A percentile compares a stretch with the other conserved stretches of the same genome.
phyloP scores from a whole-genome alignment of 2,329 filamentous ascomycete genomes.

The Beauveria australis region DNA sequence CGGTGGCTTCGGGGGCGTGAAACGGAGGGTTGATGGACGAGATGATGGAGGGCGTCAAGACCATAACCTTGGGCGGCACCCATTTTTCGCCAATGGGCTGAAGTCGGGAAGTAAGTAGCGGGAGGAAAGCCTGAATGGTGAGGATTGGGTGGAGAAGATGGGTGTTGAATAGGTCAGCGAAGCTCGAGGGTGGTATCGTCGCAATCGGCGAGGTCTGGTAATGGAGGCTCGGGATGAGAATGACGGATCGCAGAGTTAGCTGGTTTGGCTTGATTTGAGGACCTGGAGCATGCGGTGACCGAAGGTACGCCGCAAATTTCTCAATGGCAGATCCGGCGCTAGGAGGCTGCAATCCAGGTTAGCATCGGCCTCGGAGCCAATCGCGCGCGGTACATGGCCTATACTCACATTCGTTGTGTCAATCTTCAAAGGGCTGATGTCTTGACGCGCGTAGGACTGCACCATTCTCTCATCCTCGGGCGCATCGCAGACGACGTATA shows the following conservation, averaged over 20 bases:
- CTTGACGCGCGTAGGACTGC: constrained; percentile 64
- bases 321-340: constrained; percentile 61
- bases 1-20: constrained; percentile 76
- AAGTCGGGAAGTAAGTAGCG: constrained; percentile 59
- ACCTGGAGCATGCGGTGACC: constrained; percentile 66
- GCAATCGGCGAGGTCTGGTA: constrained; percentile 80
- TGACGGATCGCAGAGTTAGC: constrained; percentile 67
- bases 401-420: constrained; percentile 69
- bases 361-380: not conserved
- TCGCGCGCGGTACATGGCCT: not conserved
- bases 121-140: constrained; percentile 82
- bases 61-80: constrained; percentile 57
- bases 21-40: constrained; percentile 72
- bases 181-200: constrained; percentile 72
- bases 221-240: constrained; percentile 73
- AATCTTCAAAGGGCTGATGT: constrained; percentile 73
- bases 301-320: constrained; percentile 63
- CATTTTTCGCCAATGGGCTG: constrained; percentile 42
- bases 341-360: constrained; percentile 44
- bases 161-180: constrained; percentile 86
- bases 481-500: constrained; percentile 83
- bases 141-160: constrained; percentile 85
- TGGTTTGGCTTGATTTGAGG: constrained; percentile 68
- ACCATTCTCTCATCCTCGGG: constrained; percentile 77
- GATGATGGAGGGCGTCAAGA: constrained; percentile 74